Evolutionary conservation across 1,284 basidiomycete species (phyloP), one percentile per base, ranked within the genome.

Genomic region (Testicularia cyperi): DNA sequence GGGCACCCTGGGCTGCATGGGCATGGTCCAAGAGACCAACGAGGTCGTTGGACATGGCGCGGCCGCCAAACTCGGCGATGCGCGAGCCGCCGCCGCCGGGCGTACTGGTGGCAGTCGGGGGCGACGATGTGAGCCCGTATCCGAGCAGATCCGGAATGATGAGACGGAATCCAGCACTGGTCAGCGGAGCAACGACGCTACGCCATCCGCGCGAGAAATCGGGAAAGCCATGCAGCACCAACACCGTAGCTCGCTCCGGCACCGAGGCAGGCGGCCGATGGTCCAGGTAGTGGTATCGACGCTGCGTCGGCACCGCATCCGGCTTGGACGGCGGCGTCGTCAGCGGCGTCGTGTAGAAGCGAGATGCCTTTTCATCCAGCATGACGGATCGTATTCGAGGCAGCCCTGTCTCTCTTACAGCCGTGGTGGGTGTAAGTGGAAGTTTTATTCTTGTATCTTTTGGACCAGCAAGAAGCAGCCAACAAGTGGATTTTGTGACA

Each of bases 201-300:
- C 56, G 32, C 66, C 65, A 69, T 12, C 57, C 52, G 25, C 44
- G 31, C 6, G 53, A 55, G 22, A 48, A 56, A 35, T 71, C 68
- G 6, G 68, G 66, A 36, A 71, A 71, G 25, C 68, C 68, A 41
- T 71, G 68, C 6, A 69, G 55, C 12, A 71, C 38, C 13, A 71
- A 53, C 13, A 71, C 22, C 20, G 63, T 63, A 1, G 66, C 62
- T 24, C 31, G 43, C 41, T 52, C 45, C 8, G 51, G 48, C 8
- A 64, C 46, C 7, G 39, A 43, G 5, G 39, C 14, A 9, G 68
- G 64, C 0, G 66, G 66, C 3, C 40, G 43, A 30, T 65, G 33
- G 38, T 69, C 64, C 24, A 67, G 61, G 49, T 69, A 71, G 29
- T 63, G 66, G 42, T 71, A 71, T 18, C 68, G 44, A 3, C 63